phyloP scores from a whole-genome alignment of 768 basidiomycete species.

The Suillus plorans region DNA sequence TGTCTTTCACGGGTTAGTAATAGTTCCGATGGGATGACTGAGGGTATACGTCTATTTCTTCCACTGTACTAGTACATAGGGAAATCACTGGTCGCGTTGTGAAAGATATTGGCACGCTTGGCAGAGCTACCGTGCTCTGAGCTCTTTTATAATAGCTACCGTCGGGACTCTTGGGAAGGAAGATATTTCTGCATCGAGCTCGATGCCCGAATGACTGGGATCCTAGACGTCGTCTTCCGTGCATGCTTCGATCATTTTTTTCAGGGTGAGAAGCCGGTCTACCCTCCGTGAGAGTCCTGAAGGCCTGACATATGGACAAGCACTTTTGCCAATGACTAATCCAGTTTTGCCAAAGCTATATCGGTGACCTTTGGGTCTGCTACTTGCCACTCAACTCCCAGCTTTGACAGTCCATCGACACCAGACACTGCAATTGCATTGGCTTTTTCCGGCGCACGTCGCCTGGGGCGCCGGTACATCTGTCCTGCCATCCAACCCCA shows the following conservation, averaged over 20 bases:
- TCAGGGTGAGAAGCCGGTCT: constrained; percentile 46
- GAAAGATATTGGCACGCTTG: constrained; percentile 45
- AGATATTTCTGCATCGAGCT: constrained; percentile 70
- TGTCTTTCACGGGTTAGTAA: constrained; percentile 20
- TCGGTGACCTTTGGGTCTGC: too few relatives aligned
- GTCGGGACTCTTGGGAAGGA: constrained; percentile 28
- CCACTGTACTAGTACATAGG: constrained; percentile 26
- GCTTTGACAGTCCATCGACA: constrained; percentile 43
- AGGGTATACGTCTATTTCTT: constrained; percentile 1
- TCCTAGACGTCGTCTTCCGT: constrained; percentile 52
- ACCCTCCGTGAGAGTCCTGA: constrained; percentile 15
- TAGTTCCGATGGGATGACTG: constrained; percentile 9
- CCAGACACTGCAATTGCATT: constrained; percentile 49
- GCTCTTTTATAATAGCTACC: background rate
- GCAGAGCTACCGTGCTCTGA: background rate
- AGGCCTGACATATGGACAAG: too few relatives aligned
- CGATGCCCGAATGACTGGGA: constrained; percentile 82
- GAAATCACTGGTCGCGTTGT: constrained; percentile 53
- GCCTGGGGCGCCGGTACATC: constrained; percentile 57
- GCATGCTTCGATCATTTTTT: background rate
- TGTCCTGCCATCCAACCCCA: constrained; percentile 61
- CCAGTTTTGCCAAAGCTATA: too few relatives aligned
- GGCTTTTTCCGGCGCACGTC: constrained; percentile 71
- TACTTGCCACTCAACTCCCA: background rate
- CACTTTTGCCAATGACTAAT: too few relatives aligned